Evolutionary conservation across 2,329 filamentous ascomycete species (phyloP).

Genomic region (Hypoxylon sp.): DNA sequence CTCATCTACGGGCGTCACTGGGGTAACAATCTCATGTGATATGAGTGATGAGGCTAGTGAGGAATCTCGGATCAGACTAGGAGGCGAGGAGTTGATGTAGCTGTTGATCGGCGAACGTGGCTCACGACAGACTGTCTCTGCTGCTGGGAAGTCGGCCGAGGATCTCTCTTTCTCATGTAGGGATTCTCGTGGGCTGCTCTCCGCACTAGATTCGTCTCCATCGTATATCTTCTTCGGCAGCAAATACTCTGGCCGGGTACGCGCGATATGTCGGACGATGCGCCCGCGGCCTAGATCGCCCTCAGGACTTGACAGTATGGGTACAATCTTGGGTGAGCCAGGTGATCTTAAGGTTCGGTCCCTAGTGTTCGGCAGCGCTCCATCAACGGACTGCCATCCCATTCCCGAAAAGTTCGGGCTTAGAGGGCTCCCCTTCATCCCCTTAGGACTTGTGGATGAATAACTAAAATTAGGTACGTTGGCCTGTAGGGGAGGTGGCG

Average conservation of each 20-base stretch:
- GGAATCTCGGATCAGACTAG: slow-evolving; percentile 3
- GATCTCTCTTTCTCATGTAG: not conserved
- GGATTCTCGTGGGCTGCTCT: slow-evolving; percentile 5
- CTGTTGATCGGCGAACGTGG: not conserved
- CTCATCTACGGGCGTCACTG: not conserved
- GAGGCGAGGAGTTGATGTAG: not conserved
- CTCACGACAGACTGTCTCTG: not conserved
- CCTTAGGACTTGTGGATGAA: slow-evolving; percentile 33
- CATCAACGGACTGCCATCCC: slow-evolving; percentile 1
- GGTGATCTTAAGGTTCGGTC: not conserved
- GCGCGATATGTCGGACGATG: slow-evolving; percentile 21
- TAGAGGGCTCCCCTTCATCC: slow-evolving; percentile 6
- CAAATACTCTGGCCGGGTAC: not conserved
- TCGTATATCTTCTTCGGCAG: slow-evolving; percentile 17
- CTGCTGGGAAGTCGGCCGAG: not conserved
- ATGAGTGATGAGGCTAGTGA: not conserved
- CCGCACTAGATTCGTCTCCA: slow-evolving; percentile 2
- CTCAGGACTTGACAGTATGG: slow-evolving; percentile 27
- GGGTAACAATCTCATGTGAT: not conserved
- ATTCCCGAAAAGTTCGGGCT: not conserved
- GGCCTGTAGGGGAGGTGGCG: not conserved
- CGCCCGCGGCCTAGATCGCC: slow-evolving; percentile 16
- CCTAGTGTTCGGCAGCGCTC: not conserved
- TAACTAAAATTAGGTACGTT: slow-evolving; percentile 30
- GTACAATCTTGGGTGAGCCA: slow-evolving; percentile 17